phyloP scores from a whole-genome alignment of 768 basidiomycete genomes.

The Pisolithus microcarpus region DNA sequence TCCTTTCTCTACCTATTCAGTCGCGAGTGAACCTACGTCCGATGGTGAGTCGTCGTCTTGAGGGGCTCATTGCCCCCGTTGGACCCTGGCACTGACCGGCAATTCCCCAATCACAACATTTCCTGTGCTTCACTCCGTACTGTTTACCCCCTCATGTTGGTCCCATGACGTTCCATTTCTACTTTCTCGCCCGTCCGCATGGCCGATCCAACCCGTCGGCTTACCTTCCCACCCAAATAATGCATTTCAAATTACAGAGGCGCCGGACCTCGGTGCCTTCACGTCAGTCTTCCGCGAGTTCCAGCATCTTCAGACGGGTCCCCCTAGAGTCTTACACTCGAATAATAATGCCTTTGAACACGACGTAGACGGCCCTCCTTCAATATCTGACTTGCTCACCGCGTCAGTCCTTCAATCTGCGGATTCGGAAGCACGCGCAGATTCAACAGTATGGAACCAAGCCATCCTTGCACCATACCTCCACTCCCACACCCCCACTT shows the following conservation, averaged over 20 bases:
- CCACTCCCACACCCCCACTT: slow-evolving; percentile 25
- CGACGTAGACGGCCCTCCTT: slow-evolving; percentile 25
- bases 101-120: background rate
- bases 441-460: slow-evolving; percentile 63
- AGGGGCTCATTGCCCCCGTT: background rate
- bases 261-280: slow-evolving; percentile 70
- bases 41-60: slow-evolving; percentile 31
- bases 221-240: background rate
- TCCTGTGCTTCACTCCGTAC: background rate
- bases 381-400: slow-evolving; percentile 18
- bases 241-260: slow-evolving; percentile 31
- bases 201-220: background rate
- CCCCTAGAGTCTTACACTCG: slow-evolving; percentile 17
- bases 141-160: background rate
- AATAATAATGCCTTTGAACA: slow-evolving; percentile 14
- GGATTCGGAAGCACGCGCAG: slow-evolving; percentile 35
- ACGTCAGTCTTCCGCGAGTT: slow-evolving; percentile 62
- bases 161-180: background rate
- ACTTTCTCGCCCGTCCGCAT: background rate
- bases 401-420: slow-evolving; percentile 12
- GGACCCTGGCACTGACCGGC: background rate
- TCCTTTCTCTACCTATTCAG: slow-evolving; percentile 33
- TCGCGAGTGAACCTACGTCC: slow-evolving; percentile 45
- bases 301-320: slow-evolving; percentile 47
- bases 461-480: slow-evolving; percentile 55